Conservation (phyloP, 2,329 filamentous ascomycete genomes). For the Lachnellula subtilissima region DNA sequence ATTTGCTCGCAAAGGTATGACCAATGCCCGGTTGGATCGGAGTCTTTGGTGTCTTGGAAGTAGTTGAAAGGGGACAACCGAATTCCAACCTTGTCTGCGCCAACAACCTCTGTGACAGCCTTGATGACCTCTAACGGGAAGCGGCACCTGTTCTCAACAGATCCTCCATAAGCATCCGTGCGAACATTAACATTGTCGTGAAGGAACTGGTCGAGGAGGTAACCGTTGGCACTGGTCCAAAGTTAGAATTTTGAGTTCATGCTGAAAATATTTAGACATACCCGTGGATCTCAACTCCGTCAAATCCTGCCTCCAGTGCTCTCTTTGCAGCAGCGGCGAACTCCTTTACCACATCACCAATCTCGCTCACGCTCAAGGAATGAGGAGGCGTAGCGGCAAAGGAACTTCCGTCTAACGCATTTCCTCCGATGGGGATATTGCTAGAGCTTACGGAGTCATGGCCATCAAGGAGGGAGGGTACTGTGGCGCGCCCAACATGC, state of each 20-base stretch:
- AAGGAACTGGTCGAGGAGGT: slow-evolving; percentile 53
- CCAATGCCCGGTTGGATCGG: slow-evolving; percentile 32
- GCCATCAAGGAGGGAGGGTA: slow-evolving; percentile 33
- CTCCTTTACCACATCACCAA: slow-evolving; percentile 22
- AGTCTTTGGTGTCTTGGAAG: slow-evolving; percentile 55
- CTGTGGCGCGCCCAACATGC: slow-evolving; percentile 47
- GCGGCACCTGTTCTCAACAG: slow-evolving; percentile 43
- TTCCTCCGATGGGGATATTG: slow-evolving; percentile 18
- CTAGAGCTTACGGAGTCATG: slow-evolving; percentile 25
- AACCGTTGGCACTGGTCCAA: slow-evolving; percentile 39
- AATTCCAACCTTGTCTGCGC: slow-evolving; percentile 48
- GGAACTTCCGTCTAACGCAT: slow-evolving; percentile 12
- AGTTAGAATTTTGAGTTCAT: background rate
- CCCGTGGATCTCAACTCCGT: slow-evolving; percentile 40
- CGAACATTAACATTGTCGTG: slow-evolving; percentile 51
- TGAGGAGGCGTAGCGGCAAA: slow-evolving; percentile 29
- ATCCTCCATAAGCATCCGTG: slow-evolving; percentile 47
- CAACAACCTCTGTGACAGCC: slow-evolving; percentile 45
- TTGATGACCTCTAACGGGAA: slow-evolving; percentile 51
- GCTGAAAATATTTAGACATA: background rate
- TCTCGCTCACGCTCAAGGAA: slow-evolving; percentile 34
- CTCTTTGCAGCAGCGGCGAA: slow-evolving; percentile 27
- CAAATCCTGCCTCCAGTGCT: slow-evolving; percentile 50
- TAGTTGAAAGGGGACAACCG: slow-evolving; percentile 52
- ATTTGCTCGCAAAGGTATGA: slow-evolving; percentile 34